Evolutionary conservation across 148 eudicot species (phyloP).

Genomic region (Bassia scoparia): DNA sequence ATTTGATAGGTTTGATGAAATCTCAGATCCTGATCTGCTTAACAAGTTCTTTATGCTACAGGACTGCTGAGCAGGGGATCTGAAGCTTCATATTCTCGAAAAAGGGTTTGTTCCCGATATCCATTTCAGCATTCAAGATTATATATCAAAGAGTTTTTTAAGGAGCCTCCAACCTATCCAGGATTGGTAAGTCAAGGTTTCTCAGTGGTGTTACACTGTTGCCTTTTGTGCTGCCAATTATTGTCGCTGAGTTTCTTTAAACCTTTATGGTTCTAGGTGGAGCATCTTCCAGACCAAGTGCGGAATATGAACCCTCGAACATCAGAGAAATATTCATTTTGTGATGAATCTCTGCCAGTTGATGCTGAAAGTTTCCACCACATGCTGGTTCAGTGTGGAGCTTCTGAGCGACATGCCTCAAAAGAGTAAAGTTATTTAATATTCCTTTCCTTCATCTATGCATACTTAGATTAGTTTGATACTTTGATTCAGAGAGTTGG

Average conservation of each 20-base stretch:
- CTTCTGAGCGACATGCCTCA: conserved; percentile 50
- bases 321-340: conserved; percentile 54
- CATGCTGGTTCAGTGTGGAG: conserved; percentile 73
- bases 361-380: conserved; percentile 62
- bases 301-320: conserved; percentile 52
- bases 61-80: conserved; percentile 37
- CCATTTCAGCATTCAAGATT: conserved; percentile 50
- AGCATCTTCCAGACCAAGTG: conserved; percentile 48
- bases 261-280: conserved; percentile 34
- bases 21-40: conserved; percentile 6
- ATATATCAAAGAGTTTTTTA: conserved; percentile 62
- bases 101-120: conserved; percentile 54
- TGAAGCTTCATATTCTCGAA: conserved; percentile 41
- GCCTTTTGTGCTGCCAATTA: background rate
- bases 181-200: conserved; percentile 36
- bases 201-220: background rate
- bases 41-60: conserved; percentile 23
- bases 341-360: conserved; percentile 38
- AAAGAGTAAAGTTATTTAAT: conserved; percentile 49
- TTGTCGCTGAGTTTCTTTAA: conserved; percentile 13
- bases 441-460: conserved; percentile 2
- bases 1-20: conserved; percentile 4
- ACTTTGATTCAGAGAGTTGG: background rate
- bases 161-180: conserved; percentile 38
- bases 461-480: background rate